phyloP scores from a whole-genome alignment of 2,329 filamentous ascomycete genomes.

The Cadophora luteo-olivacea region DNA sequence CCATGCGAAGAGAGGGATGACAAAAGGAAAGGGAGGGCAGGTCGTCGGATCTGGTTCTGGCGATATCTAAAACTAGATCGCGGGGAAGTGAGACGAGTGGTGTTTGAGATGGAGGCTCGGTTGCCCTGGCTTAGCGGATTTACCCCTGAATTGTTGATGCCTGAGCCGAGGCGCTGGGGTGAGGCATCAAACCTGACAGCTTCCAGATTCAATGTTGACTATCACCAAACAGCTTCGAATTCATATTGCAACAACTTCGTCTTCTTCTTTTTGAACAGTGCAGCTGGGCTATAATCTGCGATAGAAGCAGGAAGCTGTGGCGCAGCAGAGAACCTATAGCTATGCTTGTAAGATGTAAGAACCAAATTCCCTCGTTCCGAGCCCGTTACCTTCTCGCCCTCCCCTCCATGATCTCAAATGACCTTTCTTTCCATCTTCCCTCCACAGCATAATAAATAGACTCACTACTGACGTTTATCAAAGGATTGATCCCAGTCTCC shows the following conservation, averaged over 20 bases:
- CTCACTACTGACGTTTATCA: neutral
- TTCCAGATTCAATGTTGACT: neutral
- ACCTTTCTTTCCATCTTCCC: neutral
- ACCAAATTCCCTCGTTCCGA: neutral
- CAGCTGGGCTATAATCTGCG: neutral
- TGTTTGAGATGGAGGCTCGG: slow-evolving; percentile 12
- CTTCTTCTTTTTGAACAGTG: neutral
- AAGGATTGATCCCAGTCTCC: slow-evolving; percentile 79
- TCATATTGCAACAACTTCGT: neutral
- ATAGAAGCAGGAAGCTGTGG: neutral
- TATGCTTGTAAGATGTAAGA: slow-evolving; percentile 31
- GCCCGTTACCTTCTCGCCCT: neutral
- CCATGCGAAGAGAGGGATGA: neutral
- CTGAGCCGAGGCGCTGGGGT: slow-evolving; percentile 10
- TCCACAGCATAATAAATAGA: neutral
- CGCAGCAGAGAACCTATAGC: neutral
- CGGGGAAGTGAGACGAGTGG: slow-evolving; percentile 17
- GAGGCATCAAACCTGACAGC: slow-evolving; percentile 3
- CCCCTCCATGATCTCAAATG: neutral
- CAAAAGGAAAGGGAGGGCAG: neutral
- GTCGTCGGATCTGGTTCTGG: slow-evolving; percentile 6
- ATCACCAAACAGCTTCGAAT: neutral
- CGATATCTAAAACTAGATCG: slow-evolving; percentile 2
- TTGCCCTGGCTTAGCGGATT: neutral
- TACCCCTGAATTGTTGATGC: slow-evolving; percentile 2